Evolutionary conservation across 768 basidiomycete genomes (phyloP).

Genomic region (Trametes elegans): DNA sequence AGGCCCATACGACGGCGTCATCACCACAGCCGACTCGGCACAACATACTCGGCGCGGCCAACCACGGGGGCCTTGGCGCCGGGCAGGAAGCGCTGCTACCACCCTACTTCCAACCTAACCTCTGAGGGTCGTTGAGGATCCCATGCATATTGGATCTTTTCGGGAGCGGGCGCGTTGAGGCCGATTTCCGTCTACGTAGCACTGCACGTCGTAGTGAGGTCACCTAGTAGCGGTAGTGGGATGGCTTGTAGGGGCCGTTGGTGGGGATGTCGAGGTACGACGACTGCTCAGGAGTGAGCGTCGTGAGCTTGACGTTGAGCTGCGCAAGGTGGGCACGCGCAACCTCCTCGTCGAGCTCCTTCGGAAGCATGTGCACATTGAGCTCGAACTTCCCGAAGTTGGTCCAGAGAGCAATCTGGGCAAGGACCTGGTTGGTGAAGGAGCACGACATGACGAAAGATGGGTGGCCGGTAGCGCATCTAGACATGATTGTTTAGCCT

Average conservation of each 20-base stretch:
- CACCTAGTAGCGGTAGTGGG: conserved; percentile 64
- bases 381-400: conserved; percentile 89
- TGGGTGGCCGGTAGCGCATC: conserved; percentile 97
- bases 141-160: conserved; percentile 26
- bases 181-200: conserved; percentile 31
- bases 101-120: conserved; percentile 20
- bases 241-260: conserved; percentile 75
- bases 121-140: conserved; percentile 32
- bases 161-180: conserved; percentile 54
- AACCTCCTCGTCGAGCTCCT: conserved; percentile 98
- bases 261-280: conserved; percentile 89
- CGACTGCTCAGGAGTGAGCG: conserved; percentile 69
- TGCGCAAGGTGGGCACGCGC: conserved; percentile 92
- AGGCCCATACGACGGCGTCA: conserved; percentile 23
- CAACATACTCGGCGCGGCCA: conserved; percentile 4
- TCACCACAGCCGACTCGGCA: conserved; percentile 4
- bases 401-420: conserved; percentile 98
- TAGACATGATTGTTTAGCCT: conserved; percentile 28
- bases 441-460: conserved; percentile 99
- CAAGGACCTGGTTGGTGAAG: conserved; percentile 97
- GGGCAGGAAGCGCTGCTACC: conserved; percentile 18
- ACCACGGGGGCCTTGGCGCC: conserved; percentile 7
- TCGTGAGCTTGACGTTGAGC: conserved; percentile 92
- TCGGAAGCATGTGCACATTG: conserved; percentile 98
- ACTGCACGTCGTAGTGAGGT: conserved; percentile 7